Conservation (phyloP, 2,329 filamentous ascomycete species). For the Beauveria varroae region DNA sequence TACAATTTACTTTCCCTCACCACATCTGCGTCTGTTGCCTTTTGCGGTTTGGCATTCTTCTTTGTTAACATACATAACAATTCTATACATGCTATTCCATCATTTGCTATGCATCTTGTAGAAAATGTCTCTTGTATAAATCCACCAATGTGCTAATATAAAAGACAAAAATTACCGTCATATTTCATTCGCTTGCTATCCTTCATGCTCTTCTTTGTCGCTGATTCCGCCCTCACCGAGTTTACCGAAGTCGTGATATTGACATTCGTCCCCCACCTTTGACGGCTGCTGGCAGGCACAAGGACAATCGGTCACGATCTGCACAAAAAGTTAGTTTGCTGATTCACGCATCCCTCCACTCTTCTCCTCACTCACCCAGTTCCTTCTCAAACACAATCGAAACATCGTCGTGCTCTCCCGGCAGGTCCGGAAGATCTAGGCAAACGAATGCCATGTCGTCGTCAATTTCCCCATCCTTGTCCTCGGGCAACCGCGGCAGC, state of each 20-base stretch:
- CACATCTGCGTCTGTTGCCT: neutral
- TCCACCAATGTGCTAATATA: neutral
- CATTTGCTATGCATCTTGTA: neutral
- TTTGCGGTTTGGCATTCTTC: neutral
- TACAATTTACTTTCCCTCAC: neutral
- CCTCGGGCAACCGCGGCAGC: conserved; percentile 55
- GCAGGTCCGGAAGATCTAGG: conserved; percentile 79
- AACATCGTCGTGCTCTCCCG: conserved; percentile 89
- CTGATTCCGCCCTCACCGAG: neutral
- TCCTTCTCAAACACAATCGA: conserved; percentile 76
- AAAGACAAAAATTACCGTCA: neutral
- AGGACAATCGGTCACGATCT: conserved; percentile 48
- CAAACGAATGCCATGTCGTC: conserved; percentile 72
- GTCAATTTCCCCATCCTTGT: conserved; percentile 43
- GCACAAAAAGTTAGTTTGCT: conserved; percentile 17
- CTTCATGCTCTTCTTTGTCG: neutral
- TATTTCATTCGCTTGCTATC: neutral
- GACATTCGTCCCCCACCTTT: conserved; percentile 37
- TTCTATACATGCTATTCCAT: neutral
- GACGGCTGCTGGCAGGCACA: conserved; percentile 48
- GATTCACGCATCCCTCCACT: neutral
- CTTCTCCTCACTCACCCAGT: conserved; percentile 46
- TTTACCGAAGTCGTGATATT: conserved; percentile 14
- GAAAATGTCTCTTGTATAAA: neutral
- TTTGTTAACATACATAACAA: neutral